Conservation (phyloP, 1,284 basidiomycete species). For the Cutaneotrichosporon mucoides region DNA sequence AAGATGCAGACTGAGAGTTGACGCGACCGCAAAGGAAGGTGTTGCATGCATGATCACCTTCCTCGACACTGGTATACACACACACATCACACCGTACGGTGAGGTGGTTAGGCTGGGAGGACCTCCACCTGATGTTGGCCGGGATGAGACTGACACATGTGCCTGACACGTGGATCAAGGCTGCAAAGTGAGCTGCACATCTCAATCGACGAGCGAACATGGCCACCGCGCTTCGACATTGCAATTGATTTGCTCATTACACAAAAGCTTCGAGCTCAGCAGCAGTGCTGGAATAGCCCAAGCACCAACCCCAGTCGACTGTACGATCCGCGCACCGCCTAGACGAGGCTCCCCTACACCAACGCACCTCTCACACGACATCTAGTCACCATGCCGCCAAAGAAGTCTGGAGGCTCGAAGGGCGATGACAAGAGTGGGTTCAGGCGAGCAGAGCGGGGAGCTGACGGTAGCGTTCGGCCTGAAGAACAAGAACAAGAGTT, state of each 20-base stretch:
- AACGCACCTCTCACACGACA: not conserved
- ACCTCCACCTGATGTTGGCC: too few species aligned
- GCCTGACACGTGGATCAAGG: not conserved
- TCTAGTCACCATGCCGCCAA: slow-evolving; percentile 40
- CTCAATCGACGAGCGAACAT: too few species aligned
- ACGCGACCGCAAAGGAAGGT: too few species aligned
- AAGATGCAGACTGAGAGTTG: too few species aligned
- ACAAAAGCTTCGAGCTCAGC: not conserved
- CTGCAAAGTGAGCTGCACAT: not conserved
- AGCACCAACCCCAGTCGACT: not conserved
- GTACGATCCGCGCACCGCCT: not conserved
- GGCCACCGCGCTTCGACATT: too few species aligned
- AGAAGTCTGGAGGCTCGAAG: slow-evolving; percentile 24
- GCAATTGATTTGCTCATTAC: not conserved
- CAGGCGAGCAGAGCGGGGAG: too few species aligned
- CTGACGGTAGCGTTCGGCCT: slow-evolving; percentile 63
- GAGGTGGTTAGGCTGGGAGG: too few species aligned
- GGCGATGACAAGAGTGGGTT: slow-evolving; percentile 38
- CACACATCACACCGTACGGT: too few species aligned
- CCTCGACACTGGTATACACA: too few species aligned
- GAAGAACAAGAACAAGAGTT: slow-evolving; percentile 96
- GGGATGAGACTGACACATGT: not conserved
- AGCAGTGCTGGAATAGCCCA: not conserved
- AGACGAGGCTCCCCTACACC: not conserved
- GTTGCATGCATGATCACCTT: too few species aligned